Base-by-base conservation (phyloP, 164 flowering plant species). In the Cinnamomum chago region DNA sequence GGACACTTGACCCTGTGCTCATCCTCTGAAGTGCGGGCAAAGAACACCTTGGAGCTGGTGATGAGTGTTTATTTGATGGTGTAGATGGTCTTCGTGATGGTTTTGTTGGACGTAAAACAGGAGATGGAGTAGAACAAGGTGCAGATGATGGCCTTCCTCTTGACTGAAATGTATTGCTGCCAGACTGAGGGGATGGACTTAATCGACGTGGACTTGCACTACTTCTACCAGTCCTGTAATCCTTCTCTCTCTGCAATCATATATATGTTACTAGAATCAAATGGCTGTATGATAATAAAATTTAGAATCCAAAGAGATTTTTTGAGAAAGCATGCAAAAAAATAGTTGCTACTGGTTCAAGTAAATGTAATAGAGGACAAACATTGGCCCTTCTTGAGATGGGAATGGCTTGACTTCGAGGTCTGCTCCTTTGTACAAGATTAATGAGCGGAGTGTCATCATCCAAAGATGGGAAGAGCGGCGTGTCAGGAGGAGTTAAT, bases 401-500 rank as follows among this genome's bases (percentile, higher is more conserved):
- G 70, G 97, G 66, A 81, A 89, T 84, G 58, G 96, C 92, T 76
- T 89, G 95, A 83, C 88, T 91, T 72, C 87, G 86, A 73, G 94
- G 90, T 78, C 99, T 86, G 23, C 98, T 97, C 76, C 91, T 88
- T 27, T 74, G 83, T 28, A 83, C 80, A 82, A 74, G 76, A 79
- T 79, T 84, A 76, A 70, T 81, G 58, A 86, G 73, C 50, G 85
- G 83, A 51, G 87, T 76, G 75, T 94, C 98, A 76, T 92, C 96
- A 62, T 96, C 98, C 89, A 96, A 76, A 11, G 97, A 92, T 73
- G 87, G 87, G 74, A 91, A 96, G 50, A 96, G 96, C 20, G 98
- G 99, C n/a, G 97, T 91, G 33, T 90, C 98, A 0, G 99, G 99
- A 73, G 99, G 99, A 81, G 99, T 96, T 72, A 94, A 80, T 69